Evolutionary conservation across 2,329 filamentous ascomycete genomes (phyloP), one percentile per base, ranked within the genome.

Genomic region (Dendryphion nanum): DNA sequence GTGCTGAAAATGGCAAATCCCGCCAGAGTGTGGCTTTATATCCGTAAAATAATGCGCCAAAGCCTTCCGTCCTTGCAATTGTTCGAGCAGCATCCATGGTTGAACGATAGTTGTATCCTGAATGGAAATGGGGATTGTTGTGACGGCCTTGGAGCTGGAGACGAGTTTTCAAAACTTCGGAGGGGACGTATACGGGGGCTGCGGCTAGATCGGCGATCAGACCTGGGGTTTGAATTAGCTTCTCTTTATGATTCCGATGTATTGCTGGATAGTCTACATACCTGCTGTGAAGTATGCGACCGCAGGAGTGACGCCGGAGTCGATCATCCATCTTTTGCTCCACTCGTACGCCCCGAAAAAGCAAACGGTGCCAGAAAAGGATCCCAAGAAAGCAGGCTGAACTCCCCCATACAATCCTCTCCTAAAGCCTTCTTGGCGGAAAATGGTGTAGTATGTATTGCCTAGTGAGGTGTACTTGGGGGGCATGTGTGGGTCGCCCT

Each of bases 291-390:
- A 78, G 71, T 97, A 98, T 21, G 90, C 83, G 39, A 97, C 55
- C 44, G 89, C 86, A 10, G 89, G 82, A 48, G 87, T 83, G 39
- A 97, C 71, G 42, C 90, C 91, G 42, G 75, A 72, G 61, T 97
- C 93, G 48, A 98, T 77, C 78, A 98, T 80, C 57, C 82, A 75
- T 34, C 93, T 79, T 69, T 98, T 98, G 70, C 86, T 95, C 73
- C 81, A 95, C 70, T 98, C 93, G 67, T 98, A 98, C 19, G 86
- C 86, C 37, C 91, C 93, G 56, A 98, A 98, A 71, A 98, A 98
- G 38, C 95, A 79, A 40, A 96, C 79, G 0, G 93, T 98, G 13
- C 91, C 93, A 0, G 89, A 87, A 49, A 98, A 95, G 1, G 90
- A 96, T 16, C 93, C 93, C 47, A 90, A 72, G 50, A 97, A 82